Evolutionary conservation across 2,329 filamentous ascomycete genomes (phyloP).

Genomic region (Aspergillus phoenicis): DNA sequence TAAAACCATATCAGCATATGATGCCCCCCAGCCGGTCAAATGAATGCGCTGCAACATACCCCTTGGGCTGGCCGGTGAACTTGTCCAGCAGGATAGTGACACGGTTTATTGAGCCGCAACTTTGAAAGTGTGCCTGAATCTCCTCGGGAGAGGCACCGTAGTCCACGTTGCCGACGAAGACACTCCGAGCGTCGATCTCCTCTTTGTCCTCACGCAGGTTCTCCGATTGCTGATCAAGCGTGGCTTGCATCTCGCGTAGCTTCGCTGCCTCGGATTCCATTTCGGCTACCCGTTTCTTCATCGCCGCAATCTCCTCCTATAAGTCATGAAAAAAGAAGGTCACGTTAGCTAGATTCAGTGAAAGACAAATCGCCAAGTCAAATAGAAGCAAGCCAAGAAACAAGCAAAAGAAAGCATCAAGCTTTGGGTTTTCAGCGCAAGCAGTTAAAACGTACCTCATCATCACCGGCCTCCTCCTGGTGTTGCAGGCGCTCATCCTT

Average conservation of each 20-base stretch:
- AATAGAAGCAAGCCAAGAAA: neutral
- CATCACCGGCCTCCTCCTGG: constrained; percentile 47
- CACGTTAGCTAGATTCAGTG: constrained; percentile 8
- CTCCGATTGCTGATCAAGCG: constrained; percentile 79
- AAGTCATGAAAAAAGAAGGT: constrained; percentile 1
- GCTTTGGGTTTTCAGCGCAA: constrained; percentile 1
- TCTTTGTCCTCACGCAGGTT: constrained; percentile 90
- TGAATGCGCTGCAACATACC: constrained; percentile 61
- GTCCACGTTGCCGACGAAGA: constrained; percentile 98
- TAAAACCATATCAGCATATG: constrained; percentile 28
- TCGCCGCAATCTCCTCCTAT: constrained; percentile 78
- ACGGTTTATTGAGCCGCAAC: constrained; percentile 94
- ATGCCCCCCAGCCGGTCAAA: constrained; percentile 22
- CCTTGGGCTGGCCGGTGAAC: constrained; percentile 98
- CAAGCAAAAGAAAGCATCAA: constrained; percentile 1
- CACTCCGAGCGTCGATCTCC: constrained; percentile 90
- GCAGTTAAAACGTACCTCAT: constrained; percentile 42
- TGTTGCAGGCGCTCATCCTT: constrained; percentile 42
- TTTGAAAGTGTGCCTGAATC: constrained; percentile 97
- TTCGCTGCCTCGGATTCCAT: constrained; percentile 90
- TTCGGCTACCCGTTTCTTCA: constrained; percentile 84
- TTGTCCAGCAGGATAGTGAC: constrained; percentile 98
- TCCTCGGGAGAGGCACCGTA: constrained; percentile 97
- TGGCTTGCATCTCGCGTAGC: constrained; percentile 82
- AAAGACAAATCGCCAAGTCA: neutral